Percentiles rank a stretch among this genome's conserved stretches.
These are phyloP conservation scores for Macrocybe gigantea DNA, from an alignment of 768 basidiomycete genomes.

Conservation along the genomic window DNA sequence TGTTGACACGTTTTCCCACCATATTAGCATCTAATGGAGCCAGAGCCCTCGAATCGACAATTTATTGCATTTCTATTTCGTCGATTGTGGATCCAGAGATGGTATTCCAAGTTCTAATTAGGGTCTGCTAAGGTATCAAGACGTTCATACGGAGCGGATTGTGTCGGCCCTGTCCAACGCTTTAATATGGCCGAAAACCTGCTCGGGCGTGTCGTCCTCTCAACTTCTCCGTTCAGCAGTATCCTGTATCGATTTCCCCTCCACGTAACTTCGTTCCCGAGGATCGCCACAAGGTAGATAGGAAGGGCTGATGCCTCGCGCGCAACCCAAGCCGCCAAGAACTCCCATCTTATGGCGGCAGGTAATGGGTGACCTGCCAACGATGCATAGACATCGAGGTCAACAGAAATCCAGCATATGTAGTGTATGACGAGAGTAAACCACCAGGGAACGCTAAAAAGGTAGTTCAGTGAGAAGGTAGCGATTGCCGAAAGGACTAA, in stretches of 20 bases:
- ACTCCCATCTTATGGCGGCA: constrained; percentile 41
- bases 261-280: constrained; percentile 83
- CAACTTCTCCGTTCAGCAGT: constrained; percentile 66
- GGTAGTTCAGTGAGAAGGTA: constrained; percentile 43
- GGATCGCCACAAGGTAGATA: constrained; percentile 78
- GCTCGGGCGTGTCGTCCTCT: constrained; percentile 14
- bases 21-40: too few relatives aligned
- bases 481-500: constrained; percentile 65
- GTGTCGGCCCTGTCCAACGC: too few relatives aligned
- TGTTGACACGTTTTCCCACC: too few relatives aligned
- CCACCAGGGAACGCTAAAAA: constrained; percentile 48
- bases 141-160: too few relatives aligned
- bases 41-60: too few relatives aligned
- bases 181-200: too few relatives aligned
- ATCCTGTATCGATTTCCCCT: constrained; percentile 77
- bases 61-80: too few relatives aligned
- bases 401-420: constrained; percentile 66
- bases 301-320: constrained; percentile 85
- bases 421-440: constrained; percentile 57
- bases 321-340: constrained; percentile 71
- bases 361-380: constrained; percentile 64
- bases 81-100: too few relatives aligned
- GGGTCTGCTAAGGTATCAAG: too few relatives aligned
- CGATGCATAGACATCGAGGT: constrained; percentile 77
- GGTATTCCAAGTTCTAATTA: too few relatives aligned